Evolutionary conservation across 75 land plant genomes (phyloP), one percentile per base, ranked within the genome.

Genomic region (Sequoiadendron giganteum): DNA sequence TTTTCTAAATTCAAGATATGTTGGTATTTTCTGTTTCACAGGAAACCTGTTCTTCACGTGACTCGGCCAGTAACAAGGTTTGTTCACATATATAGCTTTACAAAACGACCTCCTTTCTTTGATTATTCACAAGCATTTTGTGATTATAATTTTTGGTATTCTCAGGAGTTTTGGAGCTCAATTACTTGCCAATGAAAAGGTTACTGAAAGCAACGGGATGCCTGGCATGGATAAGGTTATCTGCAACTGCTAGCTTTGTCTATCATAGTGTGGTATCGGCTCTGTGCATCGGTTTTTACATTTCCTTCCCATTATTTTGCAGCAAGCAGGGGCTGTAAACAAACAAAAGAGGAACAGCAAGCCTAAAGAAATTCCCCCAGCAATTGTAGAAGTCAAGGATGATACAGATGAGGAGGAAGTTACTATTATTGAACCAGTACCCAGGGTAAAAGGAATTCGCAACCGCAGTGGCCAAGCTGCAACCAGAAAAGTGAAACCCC

Each of bases 151-250:
- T 45, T 8, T 82, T 32, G 48, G 84, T 34, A 25, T 36, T 86
- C 82, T 32, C 91, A 95, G 94, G 89, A 92, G 93, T 70, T 94
- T 92, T 88, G 90, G 93, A 39, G 96, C 95, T 13, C 93, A 91
- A 75, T 88, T 96, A 38, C 88, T 92, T 28, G 93, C 91, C 3
- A 92, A 93, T 79, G 91, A 92, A 19, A 90, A 91, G 68, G 93
- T 88, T 13, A 87, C 92, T 48, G 91, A 88, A 25, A 82, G 48
- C 52, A 82, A 82, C 16, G 84, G 52, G 16, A 40, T 45, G 10
- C 47, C 54, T 82, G 84, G 34, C 28, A 9, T 13, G 5, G 48
- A 47, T 82, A 82, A 47, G 47, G 84, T 82, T 28, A 82, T 47
- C 48, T 18, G 42, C 21, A 28, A 47, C 16, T 10, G 10, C n/a